Conservation (phyloP, 345 rosid genomes). For the Camelina neglecta region DNA sequence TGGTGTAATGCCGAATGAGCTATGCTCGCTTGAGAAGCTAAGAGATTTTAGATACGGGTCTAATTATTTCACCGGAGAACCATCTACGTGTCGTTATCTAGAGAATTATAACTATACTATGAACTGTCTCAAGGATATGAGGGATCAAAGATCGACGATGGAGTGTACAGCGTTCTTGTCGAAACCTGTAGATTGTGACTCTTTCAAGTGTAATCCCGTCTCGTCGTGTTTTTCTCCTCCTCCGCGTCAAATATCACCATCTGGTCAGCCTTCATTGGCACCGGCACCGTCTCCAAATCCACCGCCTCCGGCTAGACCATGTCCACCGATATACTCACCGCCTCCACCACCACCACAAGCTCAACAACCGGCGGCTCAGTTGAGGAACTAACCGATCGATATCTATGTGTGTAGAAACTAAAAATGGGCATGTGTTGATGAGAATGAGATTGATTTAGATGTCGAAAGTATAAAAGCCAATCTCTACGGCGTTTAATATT, state of each 20-base stretch:
- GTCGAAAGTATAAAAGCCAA: slow-evolving; percentile 7
- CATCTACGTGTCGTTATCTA: slow-evolving; percentile 50
- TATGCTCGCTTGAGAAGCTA: slow-evolving; percentile 63
- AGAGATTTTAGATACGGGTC: slow-evolving; percentile 58
- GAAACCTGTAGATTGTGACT: slow-evolving; percentile 54
- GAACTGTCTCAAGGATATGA: slow-evolving; percentile 61
- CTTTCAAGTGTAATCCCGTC: slow-evolving; percentile 51
- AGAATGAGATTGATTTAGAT: slow-evolving; percentile 19
- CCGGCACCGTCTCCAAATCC: slow-evolving; percentile 30
- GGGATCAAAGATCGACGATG: slow-evolving; percentile 58
- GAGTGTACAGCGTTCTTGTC: slow-evolving; percentile 67
- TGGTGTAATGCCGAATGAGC: slow-evolving; percentile 57
- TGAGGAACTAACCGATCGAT: slow-evolving; percentile 33
- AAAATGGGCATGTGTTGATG: slow-evolving; percentile 27
- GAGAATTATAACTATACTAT: slow-evolving; percentile 46
- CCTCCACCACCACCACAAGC: slow-evolving; percentile 38
- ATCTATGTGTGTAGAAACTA: slow-evolving; percentile 32
- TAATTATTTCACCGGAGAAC: slow-evolving; percentile 64
- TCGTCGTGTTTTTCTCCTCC: slow-evolving; percentile 37
- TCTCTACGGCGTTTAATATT: slow-evolving; percentile 6
- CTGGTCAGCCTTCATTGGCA: background rate
- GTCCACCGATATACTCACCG: slow-evolving; percentile 38
- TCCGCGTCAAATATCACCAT: slow-evolving; percentile 28
- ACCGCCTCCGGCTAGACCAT: slow-evolving; percentile 30
- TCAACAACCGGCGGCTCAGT: slow-evolving; percentile 29